A percentile compares a stretch with the other conserved stretches of the same genome.
Conservation (phyloP, 2,329 filamentous ascomycete genomes). For the Sarocladium brachiariae region DNA sequence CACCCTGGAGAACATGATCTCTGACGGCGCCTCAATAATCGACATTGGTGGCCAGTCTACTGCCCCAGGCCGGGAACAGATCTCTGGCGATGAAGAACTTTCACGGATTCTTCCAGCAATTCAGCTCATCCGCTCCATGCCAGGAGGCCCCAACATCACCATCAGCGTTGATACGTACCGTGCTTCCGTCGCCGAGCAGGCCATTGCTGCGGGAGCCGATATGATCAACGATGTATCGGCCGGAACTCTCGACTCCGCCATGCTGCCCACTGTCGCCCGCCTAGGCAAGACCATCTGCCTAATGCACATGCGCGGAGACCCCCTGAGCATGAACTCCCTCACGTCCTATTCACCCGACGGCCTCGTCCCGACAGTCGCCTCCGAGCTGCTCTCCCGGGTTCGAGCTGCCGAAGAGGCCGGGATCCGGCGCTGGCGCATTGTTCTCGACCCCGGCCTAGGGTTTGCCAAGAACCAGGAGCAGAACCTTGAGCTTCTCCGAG, state of each 20-base stretch:
- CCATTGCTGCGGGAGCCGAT: conserved; percentile 73
- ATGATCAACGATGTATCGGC: conserved; percentile 94
- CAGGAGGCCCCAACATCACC: conserved; percentile 55
- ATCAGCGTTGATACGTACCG: conserved; percentile 94
- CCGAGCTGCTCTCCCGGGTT: conserved; percentile 65
- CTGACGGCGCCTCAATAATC: conserved; percentile 70
- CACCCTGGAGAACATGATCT: conserved; percentile 57
- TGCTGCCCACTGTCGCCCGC: conserved; percentile 73
- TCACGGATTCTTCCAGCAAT: conserved; percentile 75
- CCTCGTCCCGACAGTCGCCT: conserved; percentile 56
- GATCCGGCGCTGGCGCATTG: conserved; percentile 85
- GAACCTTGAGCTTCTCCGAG: conserved; percentile 72
- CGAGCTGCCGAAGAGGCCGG: conserved; percentile 71
- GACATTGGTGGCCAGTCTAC: conserved; percentile 94
- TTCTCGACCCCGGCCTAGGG: conserved; percentile 88
- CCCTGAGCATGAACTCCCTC: conserved; percentile 69
- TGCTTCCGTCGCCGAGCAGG: conserved; percentile 70
- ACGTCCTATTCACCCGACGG: conserved; percentile 59
- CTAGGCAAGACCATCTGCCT: conserved; percentile 73
- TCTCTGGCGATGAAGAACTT: conserved; percentile 68
- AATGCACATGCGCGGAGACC: conserved; percentile 92
- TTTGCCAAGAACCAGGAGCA: conserved; percentile 82
- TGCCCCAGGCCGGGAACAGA: conserved; percentile 64
- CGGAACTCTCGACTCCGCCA: conserved; percentile 68
- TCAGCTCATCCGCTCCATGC: conserved; percentile 59